Evolutionary conservation across 225 moss, liverwort and hornwort genomes (phyloP).

Genomic region (Thuidium tamariscinum): DNA sequence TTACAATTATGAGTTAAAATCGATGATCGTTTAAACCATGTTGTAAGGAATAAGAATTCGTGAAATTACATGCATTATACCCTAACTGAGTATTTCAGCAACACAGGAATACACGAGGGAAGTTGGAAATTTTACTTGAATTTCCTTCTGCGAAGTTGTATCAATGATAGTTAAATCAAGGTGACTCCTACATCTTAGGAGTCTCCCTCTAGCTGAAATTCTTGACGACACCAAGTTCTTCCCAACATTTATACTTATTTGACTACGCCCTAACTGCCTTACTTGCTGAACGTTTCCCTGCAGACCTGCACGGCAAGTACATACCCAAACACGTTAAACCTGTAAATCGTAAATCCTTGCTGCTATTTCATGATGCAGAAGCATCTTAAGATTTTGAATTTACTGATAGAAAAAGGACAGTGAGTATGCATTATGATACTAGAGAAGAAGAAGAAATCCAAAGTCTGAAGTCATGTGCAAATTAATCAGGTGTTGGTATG

Average conservation of each 20-base stretch:
- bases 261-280: not conserved
- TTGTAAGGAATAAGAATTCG: too few species aligned
- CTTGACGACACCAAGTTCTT: not conserved
- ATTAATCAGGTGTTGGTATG: not conserved
- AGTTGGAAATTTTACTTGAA: not conserved
- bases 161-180: not conserved
- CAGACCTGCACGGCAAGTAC: not conserved
- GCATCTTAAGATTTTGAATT: not conserved
- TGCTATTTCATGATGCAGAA: not conserved
- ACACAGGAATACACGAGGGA: not conserved
- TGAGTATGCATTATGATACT: not conserved
- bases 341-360: not conserved
- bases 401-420: not conserved
- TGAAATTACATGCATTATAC: not conserved
- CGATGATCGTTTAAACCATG: not conserved
- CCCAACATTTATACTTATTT: not conserved
- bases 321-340: not conserved
- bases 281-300: not conserved
- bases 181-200: not conserved
- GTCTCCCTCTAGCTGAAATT: not conserved
- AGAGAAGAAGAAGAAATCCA: not conserved
- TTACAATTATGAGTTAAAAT: not conserved
- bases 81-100: not conserved
- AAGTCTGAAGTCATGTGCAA: not conserved
- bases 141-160: conserved; percentile 1